Evolutionary conservation across 2,329 filamentous ascomycete genomes (phyloP), one percentile per base, ranked within the genome.

Genomic region (Periconia macrospinosa): DNA sequence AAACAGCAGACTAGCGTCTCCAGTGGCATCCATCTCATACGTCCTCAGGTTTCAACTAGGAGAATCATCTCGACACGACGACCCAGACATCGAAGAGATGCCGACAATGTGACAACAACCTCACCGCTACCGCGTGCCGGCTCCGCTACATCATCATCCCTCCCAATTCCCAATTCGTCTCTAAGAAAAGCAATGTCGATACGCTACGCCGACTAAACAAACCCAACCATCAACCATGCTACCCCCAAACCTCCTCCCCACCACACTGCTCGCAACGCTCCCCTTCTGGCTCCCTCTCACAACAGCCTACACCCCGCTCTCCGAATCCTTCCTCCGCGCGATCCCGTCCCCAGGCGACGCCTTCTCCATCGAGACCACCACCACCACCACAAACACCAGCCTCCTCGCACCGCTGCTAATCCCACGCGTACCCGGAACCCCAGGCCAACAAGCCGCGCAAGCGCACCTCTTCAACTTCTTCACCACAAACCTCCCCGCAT

Each of bases 391-490:
- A 75, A 82, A 79, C 33, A 91, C 92, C 61, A 78, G 83, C 3
- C 81, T 99, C 17, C 84, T 99, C 30, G 83, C 93, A 3, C 94
- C 93, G 1, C 92, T 99, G 65, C 81, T 99, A 50, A 86, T 89
- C 47, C 88, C 94, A 1, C 89, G 94, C 56, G 92, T 99, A 0
- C 90, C 94, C 7, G 94, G 92, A 15, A 96, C 92, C 1, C 80
- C 86, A 1, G 92, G 91, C 27, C 91, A 88, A 14, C 72, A 76
- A 15, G 82, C 81, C 49, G 91, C 90, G 2, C 88, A 94, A 62
- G 81, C 85, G 42, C 93, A 97, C 76, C 91, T 99, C 67, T 83
- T 87, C 66, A 78, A 88, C 70, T 97, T 94, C 81, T 96, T 97
- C 76, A 75, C 76, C 47, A 79, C 78, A 6, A 79, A 86, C 17